Evolutionary conservation across 306 rosid species (phyloP).

Genomic region (Cicer yamashitae): DNA sequence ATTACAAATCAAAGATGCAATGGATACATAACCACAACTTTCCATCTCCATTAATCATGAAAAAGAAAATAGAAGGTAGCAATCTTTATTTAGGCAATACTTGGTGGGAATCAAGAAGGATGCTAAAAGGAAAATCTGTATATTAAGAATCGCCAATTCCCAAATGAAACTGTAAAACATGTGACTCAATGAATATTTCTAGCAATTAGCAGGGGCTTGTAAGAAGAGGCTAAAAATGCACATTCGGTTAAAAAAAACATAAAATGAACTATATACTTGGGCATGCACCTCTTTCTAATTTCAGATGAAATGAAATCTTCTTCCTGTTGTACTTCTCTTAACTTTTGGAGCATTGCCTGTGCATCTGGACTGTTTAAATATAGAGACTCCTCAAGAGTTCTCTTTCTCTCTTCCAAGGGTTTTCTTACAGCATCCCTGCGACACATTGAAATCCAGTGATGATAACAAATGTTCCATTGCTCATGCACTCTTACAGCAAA

Average conservation of each 20-base stretch:
- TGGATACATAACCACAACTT: neutral
- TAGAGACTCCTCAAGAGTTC: constrained; percentile 64
- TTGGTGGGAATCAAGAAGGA: constrained; percentile 26
- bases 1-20: constrained; percentile 17
- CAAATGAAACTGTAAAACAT: constrained; percentile 30
- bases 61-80: neutral
- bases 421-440: constrained; percentile 70
- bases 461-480: constrained; percentile 14
- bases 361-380: constrained; percentile 62
- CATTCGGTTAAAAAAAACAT: constrained; percentile 4
- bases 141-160: constrained; percentile 7
- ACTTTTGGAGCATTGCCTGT: constrained; percentile 61
- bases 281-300: constrained; percentile 53
- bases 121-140: neutral
- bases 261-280: constrained; percentile 16
- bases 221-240: constrained; percentile 13
- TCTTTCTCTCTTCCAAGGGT: constrained; percentile 72
- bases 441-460: constrained; percentile 38
- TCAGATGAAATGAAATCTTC: constrained; percentile 55
- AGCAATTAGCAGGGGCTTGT: constrained; percentile 31
- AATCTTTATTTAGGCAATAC: constrained; percentile 22
- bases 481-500: constrained; percentile 26
- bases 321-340: constrained; percentile 67
- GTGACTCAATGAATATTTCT: constrained; percentile 11
- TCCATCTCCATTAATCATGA: neutral